Base-by-base conservation (phyloP, 768 basidiomycete genomes). In the Boletus rubroflammeus region DNA sequence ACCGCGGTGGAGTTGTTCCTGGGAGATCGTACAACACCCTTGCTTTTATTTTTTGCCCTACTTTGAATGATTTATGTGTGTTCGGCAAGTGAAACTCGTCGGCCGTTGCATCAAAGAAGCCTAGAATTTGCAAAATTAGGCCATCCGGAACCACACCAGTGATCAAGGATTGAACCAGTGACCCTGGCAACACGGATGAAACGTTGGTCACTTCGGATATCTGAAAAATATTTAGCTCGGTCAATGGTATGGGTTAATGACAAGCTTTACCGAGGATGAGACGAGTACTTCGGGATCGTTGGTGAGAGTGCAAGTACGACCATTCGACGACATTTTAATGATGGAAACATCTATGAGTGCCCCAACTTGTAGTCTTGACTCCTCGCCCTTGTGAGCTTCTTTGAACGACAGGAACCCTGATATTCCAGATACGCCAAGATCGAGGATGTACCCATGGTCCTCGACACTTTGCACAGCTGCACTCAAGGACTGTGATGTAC, bases 361-460 rank as follows among this genome's bases (percentile, higher is more conserved):
- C 9, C 95, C 95, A 17, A 86, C 70, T 38, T 75, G 75, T 19
- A 93, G 70, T 59, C 68, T 70, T 43, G 59, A 55, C 1, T 59
- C 60, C 6, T 63, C 65, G 15, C 64, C 69, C 53, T 78, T 77
- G 58, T 78, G 73, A 1, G 80, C 77, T 42, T 92, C 88, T 63
- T 85, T 84, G 75, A 90, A 90, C 2, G 86, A 79, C 44, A 98
- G 68, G 72, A 98, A 99, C 39, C 91, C 91, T 55, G 90, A 82
- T 32, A 90, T 70, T n/a, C 80, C 85, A 10, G 83, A 69, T 17
- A 97, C 64, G 2, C 94, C 96, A 36, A 97, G 74, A 59, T 94
- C 91, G 8, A 99, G 77, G 52, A 87, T 81, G 73, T 96, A 98
- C 1, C 97, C 95, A 68, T 97, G 92, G 64, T 98, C 97, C 73